Evolutionary conservation across 495 filamentous ascomycete genomes (phyloP).

Genomic region (Talaromyces thailandensis): DNA sequence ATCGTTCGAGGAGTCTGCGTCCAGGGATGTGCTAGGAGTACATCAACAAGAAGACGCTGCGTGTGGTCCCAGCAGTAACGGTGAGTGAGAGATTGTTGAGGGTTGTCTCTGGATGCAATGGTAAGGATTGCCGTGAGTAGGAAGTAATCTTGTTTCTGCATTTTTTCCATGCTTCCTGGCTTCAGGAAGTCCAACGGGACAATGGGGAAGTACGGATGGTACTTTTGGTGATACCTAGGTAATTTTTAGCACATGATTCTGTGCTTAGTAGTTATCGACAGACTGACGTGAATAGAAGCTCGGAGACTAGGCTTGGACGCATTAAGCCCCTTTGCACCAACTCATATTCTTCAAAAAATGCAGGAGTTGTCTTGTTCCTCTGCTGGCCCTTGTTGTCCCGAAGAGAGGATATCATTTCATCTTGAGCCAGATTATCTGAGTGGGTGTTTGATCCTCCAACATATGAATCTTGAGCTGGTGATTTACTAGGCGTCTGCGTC

Average conservation of each 20-base stretch:
- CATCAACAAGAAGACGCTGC: background rate
- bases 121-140: background rate
- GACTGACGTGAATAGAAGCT: background rate
- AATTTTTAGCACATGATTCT: background rate
- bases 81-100: background rate
- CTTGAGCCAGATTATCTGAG: background rate
- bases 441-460: background rate
- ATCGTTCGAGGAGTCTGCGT: background rate
- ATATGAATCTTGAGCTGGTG: background rate
- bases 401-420: background rate
- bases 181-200: background rate
- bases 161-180: background rate
- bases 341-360: background rate
- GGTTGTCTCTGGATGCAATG: background rate
- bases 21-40: background rate
- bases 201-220: background rate
- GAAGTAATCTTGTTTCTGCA: background rate
- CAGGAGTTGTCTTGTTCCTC: background rate
- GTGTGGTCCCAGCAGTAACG: background rate
- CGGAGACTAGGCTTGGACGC: background rate
- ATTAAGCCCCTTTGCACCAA: background rate
- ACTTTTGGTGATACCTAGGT: background rate
- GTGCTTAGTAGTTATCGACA: too few species aligned
- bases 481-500: background rate
- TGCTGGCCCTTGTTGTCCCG: background rate